phyloP scores from a whole-genome alignment of 768 basidiomycete genomes.

The Lentinula aciculospora region DNA sequence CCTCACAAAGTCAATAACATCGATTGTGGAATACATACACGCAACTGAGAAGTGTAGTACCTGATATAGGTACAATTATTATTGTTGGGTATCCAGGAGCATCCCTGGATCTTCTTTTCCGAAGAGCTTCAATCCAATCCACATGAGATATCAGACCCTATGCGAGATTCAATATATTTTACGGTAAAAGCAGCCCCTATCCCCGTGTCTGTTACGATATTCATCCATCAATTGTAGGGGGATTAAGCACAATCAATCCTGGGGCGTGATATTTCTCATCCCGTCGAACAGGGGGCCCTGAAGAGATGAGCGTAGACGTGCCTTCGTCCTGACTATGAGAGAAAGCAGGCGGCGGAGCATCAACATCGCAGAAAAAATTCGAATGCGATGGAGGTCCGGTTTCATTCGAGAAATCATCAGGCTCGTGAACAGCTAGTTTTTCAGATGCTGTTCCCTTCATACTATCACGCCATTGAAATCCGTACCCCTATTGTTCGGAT shows the following conservation, averaged over 20 bases:
- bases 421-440: neutral
- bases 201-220: too few relatives aligned
- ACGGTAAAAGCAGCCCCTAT: too few relatives aligned
- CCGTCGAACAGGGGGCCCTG: neutral
- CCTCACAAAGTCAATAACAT: too few relatives aligned
- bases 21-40: too few relatives aligned
- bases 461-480: neutral
- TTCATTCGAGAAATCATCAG: neutral
- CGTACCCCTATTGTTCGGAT: neutral
- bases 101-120: too few relatives aligned
- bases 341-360: neutral
- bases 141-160: too few relatives aligned
- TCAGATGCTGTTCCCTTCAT: neutral
- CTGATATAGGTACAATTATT: too few relatives aligned
- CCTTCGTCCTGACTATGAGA: neutral
- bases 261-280: neutral
- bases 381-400: neutral
- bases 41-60: too few relatives aligned
- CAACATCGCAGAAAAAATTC: neutral
- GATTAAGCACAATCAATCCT: neutral
- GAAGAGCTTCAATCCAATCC: too few relatives aligned
- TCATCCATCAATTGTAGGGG: neutral
- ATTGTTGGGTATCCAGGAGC: too few relatives aligned
- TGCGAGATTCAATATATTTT: too few relatives aligned
- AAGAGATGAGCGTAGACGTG: neutral